Percentiles rank a stretch among this genome's conserved stretches.
These are phyloP conservation scores for Candida pini DNA, from an alignment of 805 yeast species.

Conservation along the genomic window DNA sequence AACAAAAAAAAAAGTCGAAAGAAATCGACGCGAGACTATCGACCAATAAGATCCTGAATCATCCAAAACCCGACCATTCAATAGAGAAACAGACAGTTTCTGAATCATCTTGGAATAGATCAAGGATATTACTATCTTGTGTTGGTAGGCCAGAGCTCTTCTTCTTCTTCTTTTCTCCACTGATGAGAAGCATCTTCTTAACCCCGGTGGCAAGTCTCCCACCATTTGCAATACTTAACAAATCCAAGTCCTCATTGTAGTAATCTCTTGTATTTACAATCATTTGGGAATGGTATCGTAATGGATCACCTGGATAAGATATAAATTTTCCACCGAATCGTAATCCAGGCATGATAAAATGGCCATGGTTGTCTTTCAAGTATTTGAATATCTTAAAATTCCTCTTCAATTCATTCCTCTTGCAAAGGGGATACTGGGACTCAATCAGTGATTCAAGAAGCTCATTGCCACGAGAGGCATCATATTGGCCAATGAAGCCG, in stretches of 20 bases:
- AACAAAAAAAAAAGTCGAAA: no score
- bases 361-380: conserved; percentile 23
- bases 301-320: conserved; percentile 93
- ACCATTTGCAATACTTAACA: conserved; percentile 65
- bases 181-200: conserved; percentile 73
- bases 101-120: conserved; percentile 12
- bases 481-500: neutral
- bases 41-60: no score
- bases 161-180: conserved; percentile 27
- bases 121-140: conserved; percentile 2
- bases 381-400: conserved; percentile 17
- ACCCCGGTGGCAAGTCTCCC: conserved; percentile 92
- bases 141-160: conserved; percentile 1
- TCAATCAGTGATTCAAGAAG: neutral
- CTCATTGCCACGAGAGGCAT: neutral
- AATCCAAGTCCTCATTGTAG: conserved; percentile 46
- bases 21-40: no score
- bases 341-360: conserved; percentile 72
- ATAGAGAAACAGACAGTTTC: conserved; percentile 54
- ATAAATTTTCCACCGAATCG: conserved; percentile 87
- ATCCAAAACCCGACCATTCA: conserved; percentile 98
- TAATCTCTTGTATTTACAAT: conserved; percentile 50
- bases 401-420: conserved; percentile 7
- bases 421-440: neutral
- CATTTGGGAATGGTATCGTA: conserved; percentile 82